These are phyloP conservation scores for Globomyces pollinis-pini DNA, from an alignment of 192 early-diverging fungal genomes.

Conservation along the genomic window DNA sequence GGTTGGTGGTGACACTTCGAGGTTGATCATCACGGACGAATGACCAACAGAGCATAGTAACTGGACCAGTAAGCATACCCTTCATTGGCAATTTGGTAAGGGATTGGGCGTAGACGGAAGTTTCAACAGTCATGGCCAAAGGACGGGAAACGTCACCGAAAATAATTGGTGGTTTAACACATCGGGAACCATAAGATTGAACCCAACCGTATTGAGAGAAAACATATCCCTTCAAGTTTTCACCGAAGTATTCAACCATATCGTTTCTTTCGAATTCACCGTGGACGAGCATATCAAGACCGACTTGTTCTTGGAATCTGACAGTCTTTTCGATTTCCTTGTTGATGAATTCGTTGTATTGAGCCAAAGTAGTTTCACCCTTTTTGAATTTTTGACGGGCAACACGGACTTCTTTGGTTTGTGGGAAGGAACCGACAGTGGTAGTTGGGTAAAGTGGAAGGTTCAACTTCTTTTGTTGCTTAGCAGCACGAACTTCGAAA, in stretches of 20 bases:
- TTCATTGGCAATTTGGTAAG: constrained; percentile 89
- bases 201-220: constrained; percentile 98
- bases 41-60: constrained; percentile 98
- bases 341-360: constrained; percentile 81
- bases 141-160: constrained; percentile 92
- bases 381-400: constrained; percentile 85
- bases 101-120: constrained; percentile 78
- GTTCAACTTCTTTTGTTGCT: constrained; percentile 67
- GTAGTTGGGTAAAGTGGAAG: constrained; percentile 93
- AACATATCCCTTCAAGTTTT: constrained; percentile 85
- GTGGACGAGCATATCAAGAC: constrained; percentile 93
- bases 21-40: constrained; percentile 98
- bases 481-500: constrained; percentile 62
- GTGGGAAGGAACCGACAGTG: constrained; percentile 97
- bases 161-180: constrained; percentile 95
- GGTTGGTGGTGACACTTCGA: constrained; percentile 68
- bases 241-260: constrained; percentile 93
- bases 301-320: constrained; percentile 79
- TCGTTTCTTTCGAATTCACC: constrained; percentile 91
- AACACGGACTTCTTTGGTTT: constrained; percentile 92
- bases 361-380: constrained; percentile 55
- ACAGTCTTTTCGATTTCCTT: constrained; percentile 78
- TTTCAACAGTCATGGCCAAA: constrained; percentile 84
- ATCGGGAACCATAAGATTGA: constrained; percentile 92
- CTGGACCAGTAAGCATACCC: constrained; percentile 98